Evolutionary conservation across 768 basidiomycete genomes (phyloP).

Genomic region (Mycena chlorophos): DNA sequence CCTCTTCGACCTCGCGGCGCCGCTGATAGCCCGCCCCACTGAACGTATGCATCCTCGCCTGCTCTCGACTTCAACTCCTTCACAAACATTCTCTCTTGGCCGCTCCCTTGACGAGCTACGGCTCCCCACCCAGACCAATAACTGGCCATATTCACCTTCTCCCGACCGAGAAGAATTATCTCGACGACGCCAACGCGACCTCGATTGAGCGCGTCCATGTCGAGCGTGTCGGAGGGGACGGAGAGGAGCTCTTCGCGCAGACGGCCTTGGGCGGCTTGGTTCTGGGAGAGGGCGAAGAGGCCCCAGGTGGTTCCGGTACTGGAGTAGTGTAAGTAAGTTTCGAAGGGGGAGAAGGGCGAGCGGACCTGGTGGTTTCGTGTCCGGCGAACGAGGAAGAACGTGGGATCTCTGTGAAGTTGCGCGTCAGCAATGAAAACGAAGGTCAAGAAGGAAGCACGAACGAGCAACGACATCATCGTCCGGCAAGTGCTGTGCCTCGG

Average conservation of each 20-base stretch:
- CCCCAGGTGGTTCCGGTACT: constrained; percentile 44
- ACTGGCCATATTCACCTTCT: constrained; percentile 20
- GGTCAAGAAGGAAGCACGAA: no score
- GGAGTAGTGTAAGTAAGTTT: not conserved
- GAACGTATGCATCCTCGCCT: constrained; percentile 11
- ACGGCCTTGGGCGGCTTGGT: constrained; percentile 42
- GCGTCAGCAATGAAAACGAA: no score
- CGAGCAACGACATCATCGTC: not conserved
- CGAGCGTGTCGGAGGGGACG: constrained; percentile 41
- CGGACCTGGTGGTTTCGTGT: constrained; percentile 41
- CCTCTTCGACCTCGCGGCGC: constrained; percentile 49
- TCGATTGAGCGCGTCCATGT: constrained; percentile 51
- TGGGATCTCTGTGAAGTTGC: constrained; percentile 55
- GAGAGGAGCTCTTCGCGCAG: constrained; percentile 47
- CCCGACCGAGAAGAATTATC: constrained; percentile 24
- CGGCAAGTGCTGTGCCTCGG: not conserved
- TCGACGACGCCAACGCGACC: constrained; percentile 17
- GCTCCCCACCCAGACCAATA: constrained; percentile 30
- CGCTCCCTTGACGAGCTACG: constrained; percentile 38
- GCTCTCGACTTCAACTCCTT: constrained; percentile 20
- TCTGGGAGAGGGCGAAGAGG: constrained; percentile 42
- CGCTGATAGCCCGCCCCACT: constrained; percentile 21
- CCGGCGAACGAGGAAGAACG: constrained; percentile 47
- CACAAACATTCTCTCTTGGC: constrained; percentile 33
- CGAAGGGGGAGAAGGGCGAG: not conserved